These are phyloP conservation scores for Blastosporella zonata DNA, from an alignment of 1,284 basidiomycete species.

Conservation along the genomic window DNA sequence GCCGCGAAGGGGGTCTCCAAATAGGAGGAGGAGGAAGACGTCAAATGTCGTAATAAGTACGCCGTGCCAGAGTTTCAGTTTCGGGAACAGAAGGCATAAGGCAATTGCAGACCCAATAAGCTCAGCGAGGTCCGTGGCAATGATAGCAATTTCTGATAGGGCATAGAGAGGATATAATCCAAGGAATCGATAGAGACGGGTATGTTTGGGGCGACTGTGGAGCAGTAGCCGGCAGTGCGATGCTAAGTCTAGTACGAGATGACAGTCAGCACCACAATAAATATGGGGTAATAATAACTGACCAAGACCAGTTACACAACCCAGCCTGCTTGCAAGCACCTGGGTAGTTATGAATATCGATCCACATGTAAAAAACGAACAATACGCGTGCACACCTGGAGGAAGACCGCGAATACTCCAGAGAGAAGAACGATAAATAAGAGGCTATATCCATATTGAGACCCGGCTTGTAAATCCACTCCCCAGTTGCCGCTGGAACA, in stretches of 20 bases:
- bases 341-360: conserved; percentile 23
- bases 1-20: conserved; percentile 58
- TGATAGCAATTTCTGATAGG: conserved; percentile 78
- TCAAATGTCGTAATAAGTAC: conserved; percentile 84
- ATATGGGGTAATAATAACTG: conserved; percentile 52
- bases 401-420: conserved; percentile 78
- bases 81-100: conserved; percentile 79
- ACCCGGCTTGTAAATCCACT: conserved; percentile 73
- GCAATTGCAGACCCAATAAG: conserved; percentile 68
- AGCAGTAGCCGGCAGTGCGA: conserved; percentile 72
- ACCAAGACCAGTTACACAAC: conserved; percentile 72
- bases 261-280: conserved; percentile 84
- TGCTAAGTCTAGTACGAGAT: conserved; percentile 62
- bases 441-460: conserved; percentile 79
- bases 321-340: conserved; percentile 61
- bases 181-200: conserved; percentile 59
- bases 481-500: conserved; percentile 71
- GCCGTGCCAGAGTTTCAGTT: conserved; percentile 75
- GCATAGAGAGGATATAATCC: conserved; percentile 69
- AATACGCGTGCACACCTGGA: conserved; percentile 51
- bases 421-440: conserved; percentile 85
- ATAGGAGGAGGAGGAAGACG: conserved; percentile 72
- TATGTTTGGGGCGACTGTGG: conserved; percentile 62
- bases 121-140: conserved; percentile 73
- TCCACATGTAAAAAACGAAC: conserved; percentile 58